phyloP scores from a whole-genome alignment of 2,329 filamentous ascomycete species.

The Periconia sp. region DNA sequence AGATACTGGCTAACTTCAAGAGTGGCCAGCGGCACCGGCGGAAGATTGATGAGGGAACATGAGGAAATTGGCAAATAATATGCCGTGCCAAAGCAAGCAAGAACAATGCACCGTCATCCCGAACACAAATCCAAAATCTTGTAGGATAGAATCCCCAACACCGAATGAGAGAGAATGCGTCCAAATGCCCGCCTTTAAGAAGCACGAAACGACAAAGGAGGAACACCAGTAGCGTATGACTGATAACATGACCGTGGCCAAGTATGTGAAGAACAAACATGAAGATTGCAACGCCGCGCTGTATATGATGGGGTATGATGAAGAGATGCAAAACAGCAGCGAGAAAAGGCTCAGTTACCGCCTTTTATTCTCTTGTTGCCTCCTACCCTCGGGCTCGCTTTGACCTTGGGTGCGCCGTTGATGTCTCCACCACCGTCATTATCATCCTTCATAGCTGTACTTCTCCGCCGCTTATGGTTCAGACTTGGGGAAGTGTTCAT shows the following conservation, averaged over 20 bases:
- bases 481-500: conserved; percentile 66
- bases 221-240: not conserved
- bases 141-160: not conserved
- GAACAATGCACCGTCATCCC: not conserved
- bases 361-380: conserved; percentile 43
- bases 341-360: conserved; percentile 17
- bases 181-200: not conserved
- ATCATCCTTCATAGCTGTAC: conserved; percentile 61
- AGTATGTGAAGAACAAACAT: not conserved
- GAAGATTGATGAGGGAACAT: not conserved
- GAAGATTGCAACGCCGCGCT: not conserved
- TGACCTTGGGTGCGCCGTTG: conserved; percentile 50
- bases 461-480: conserved; percentile 61
- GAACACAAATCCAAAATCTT: not conserved
- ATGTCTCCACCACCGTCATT: conserved; percentile 50
- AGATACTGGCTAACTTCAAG: not conserved
- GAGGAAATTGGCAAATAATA: not conserved
- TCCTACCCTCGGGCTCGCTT: conserved; percentile 50
- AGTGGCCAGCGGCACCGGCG: not conserved
- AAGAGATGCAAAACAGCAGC: not conserved
- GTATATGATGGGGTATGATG: not conserved
- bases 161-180: not conserved
- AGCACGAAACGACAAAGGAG: not conserved
- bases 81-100: not conserved
- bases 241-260: not conserved